phyloP scores from a whole-genome alignment of 306 rosid genomes.

The Biancaea sappan region DNA sequence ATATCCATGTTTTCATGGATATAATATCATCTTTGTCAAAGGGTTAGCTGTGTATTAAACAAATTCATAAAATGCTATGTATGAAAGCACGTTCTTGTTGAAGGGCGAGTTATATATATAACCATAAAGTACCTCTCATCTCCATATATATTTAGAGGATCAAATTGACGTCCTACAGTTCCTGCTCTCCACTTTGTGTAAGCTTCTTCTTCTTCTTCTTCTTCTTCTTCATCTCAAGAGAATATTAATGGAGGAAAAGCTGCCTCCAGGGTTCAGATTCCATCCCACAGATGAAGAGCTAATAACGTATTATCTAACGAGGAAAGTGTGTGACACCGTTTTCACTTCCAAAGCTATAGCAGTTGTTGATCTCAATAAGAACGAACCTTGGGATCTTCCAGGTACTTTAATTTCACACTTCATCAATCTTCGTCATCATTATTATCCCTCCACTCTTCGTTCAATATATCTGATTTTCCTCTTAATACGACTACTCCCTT shows the following conservation, averaged over 20 bases:
- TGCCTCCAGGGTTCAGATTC: slow-evolving; percentile 86
- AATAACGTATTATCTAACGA: slow-evolving; percentile 57
- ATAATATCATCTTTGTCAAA: slow-evolving; percentile 58
- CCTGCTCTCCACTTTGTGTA: background rate
- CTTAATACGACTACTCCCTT: no score
- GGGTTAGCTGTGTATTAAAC: slow-evolving; percentile 65
- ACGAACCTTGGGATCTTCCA: slow-evolving; percentile 95
- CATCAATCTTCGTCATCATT: no score
- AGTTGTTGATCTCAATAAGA: slow-evolving; percentile 80
- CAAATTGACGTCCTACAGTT: no score
- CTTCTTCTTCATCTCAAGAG: no score
- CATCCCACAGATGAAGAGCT: slow-evolving; percentile 91
- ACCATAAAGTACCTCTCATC: slow-evolving; percentile 16
- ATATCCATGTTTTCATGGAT: background rate
- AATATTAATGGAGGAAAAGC: slow-evolving; percentile 62
- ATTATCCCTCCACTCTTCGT: no score
- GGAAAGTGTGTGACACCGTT: slow-evolving; percentile 59
- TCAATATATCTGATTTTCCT: background rate
- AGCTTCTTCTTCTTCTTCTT: no score
- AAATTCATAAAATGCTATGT: slow-evolving; percentile 13
- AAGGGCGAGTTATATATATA: slow-evolving; percentile 33
- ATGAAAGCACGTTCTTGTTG: slow-evolving; percentile 43
- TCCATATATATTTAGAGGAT: no score
- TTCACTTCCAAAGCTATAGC: slow-evolving; percentile 68
- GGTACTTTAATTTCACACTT: no score